A percentile compares a stretch with the other conserved stretches of the same genome.
Evolutionary conservation across 2,329 filamentous ascomycete genomes (phyloP).

Genomic region (Pseudogymnoascus sp.): DNA sequence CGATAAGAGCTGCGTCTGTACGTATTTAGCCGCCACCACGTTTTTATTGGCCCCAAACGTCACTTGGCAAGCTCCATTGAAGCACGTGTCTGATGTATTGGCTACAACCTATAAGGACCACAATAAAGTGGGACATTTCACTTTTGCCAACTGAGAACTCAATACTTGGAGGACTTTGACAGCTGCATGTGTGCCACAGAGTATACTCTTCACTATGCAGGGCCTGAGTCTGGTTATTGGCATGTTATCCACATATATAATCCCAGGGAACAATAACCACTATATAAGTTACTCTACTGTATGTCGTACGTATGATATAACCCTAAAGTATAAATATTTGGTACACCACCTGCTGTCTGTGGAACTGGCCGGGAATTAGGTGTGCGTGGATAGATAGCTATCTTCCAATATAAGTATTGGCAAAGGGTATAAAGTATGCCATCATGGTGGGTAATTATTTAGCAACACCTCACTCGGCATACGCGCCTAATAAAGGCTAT

Average conservation of each 20-base stretch:
- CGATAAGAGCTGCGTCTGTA: neutral
- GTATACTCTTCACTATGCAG: neutral
- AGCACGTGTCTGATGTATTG: slow-evolving; percentile 4
- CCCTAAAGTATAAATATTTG: neutral
- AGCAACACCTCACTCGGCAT: neutral
- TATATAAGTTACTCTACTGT: neutral
- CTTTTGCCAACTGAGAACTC: neutral
- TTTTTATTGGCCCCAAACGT: neutral
- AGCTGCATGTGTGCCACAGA: neutral
- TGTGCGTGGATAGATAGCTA: neutral
- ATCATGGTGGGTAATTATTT: neutral
- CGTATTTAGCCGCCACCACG: slow-evolving; percentile 3
- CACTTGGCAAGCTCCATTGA: neutral
- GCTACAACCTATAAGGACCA: neutral
- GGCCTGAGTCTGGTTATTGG: neutral
- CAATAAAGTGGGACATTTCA: neutral
- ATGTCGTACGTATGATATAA: neutral
- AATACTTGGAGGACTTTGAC: neutral
- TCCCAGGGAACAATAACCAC: neutral
- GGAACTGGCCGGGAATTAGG: neutral
- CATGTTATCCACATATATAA: neutral
- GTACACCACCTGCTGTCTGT: neutral
- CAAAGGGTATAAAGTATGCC: neutral
- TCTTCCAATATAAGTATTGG: too few relatives aligned
- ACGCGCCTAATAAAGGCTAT: neutral